Evolutionary conservation across 192 early-diverging fungal genomes (phyloP), one percentile per base, ranked within the genome.

Genomic region (Paraglomus brasilianum): DNA sequence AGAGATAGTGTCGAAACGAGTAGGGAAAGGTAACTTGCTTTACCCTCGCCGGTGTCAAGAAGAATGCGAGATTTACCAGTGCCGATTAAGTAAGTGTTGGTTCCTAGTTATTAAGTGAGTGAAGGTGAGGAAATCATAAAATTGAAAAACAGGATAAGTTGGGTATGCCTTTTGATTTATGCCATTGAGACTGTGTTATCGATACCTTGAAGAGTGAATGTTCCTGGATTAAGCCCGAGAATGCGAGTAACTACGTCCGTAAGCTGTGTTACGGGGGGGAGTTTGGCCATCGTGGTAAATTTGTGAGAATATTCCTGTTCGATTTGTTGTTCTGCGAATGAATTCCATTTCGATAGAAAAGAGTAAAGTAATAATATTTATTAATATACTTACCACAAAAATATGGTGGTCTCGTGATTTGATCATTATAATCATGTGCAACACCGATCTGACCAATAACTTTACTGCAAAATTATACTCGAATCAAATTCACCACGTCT

Each of bases 41-140:
- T 75, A 21, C 94, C 94, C 46, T 92, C 88, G 41, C 92, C 92
- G 4, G 89, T 87, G 62, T 94, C 94, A 0, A 96, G 70, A 4
- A 96, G 79, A 4, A 92, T 63, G 48, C 90, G 87, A 45, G 76
- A 73, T 14, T 74, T 24, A 1, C 94, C 94, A n/a, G 78, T 79
- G 22, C 95, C 95, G 43, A 96, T 76, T 9, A 96, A 40, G 67
- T 94, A 96, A 0, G 89, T 93, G 74, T 96, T 96, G 49, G 95
- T 93, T 36, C 84, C 86, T 88, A 2, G 30, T 30, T 30, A 30
- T 30, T 30, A 30, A 47, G 47, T 15, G 21, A 44, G 7, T 17
- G 71, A 70, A 9, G 67, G 52, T 40, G 10, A 40, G 55, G 2
- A 44, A 5, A 49, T 8, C 1, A 14, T n/a, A 22, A 44, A 17